phyloP scores from a whole-genome alignment of 1,284 basidiomycete species.

The Calocybe gambosa region DNA sequence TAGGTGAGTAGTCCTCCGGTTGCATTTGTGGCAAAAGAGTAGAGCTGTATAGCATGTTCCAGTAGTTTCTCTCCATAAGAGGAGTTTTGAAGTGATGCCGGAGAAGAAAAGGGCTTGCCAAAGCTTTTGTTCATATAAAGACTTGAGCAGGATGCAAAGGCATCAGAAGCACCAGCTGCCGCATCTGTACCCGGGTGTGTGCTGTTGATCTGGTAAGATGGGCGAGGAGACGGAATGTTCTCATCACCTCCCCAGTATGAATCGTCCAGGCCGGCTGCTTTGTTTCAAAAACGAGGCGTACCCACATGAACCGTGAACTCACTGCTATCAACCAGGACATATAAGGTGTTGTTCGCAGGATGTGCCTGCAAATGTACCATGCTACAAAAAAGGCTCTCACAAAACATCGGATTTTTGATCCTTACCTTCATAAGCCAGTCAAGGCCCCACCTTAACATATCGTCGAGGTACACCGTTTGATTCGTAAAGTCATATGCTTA shows the following conservation, averaged over 20 bases:
- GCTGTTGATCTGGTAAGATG: constrained; percentile 73
- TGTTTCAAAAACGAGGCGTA: constrained; percentile 3
- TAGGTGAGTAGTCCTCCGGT: constrained; percentile 52
- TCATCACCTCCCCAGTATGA: constrained; percentile 87
- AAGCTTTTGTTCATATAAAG: constrained; percentile 64
- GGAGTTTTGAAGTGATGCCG: constrained; percentile 66
- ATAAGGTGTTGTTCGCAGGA: constrained; percentile 67
- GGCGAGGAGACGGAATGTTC: constrained; percentile 68
- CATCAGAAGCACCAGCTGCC: constrained; percentile 76
- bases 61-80: constrained; percentile 69
- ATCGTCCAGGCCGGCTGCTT: constrained; percentile 54
- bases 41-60: constrained; percentile 70
- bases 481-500: constrained; percentile 75
- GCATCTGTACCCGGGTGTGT: constrained; percentile 85
- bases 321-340: constrained; percentile 72
- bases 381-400: background rate
- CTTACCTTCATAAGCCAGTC: constrained; percentile 86
- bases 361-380: constrained; percentile 54
- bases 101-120: constrained; percentile 41
- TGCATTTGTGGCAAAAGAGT: constrained; percentile 64
- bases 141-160: constrained; percentile 80
- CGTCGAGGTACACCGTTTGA: constrained; percentile 86
- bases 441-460: constrained; percentile 82
- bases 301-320: constrained; percentile 14
- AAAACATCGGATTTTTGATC: background rate